Percentiles rank a stretch among this genome's conserved stretches.
These are phyloP conservation scores for Ottelia alismoides DNA, from an alignment of 106 monocot genomes.

Conservation along the genomic window DNA sequence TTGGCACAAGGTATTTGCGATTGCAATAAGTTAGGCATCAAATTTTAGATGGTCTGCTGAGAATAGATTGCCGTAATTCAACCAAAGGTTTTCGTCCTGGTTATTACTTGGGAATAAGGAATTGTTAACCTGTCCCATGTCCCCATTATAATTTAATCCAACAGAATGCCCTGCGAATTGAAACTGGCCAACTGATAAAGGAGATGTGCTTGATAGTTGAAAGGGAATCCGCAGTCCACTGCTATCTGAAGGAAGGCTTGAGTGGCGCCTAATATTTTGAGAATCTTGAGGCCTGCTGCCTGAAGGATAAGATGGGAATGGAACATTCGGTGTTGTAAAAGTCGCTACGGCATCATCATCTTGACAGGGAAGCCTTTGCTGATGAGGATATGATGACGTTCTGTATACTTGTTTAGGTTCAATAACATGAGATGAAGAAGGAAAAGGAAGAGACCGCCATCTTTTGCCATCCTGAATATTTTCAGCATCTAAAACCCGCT, in stretches of 20 bases:
- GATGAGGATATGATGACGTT: slow-evolving; percentile 33
- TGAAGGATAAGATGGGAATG: slow-evolving; percentile 47
- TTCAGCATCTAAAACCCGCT: slow-evolving; percentile 26
- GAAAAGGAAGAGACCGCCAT: slow-evolving; percentile 30
- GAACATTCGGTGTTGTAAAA: slow-evolving; percentile 23
- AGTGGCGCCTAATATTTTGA: slow-evolving; percentile 24
- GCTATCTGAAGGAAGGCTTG: slow-evolving; percentile 32
- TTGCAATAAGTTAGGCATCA: slow-evolving; percentile 26
- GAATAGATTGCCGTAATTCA: slow-evolving; percentile 23
- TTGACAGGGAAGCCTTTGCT: slow-evolving; percentile 13
- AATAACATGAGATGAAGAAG: slow-evolving; percentile 1
- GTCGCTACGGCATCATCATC: slow-evolving; percentile 9
- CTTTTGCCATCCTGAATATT: slow-evolving; percentile 25
- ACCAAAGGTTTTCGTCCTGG: slow-evolving; percentile 23
- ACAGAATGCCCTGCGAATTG: slow-evolving; percentile 30
- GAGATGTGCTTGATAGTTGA: slow-evolving; percentile 13
- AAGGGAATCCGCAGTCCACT: slow-evolving; percentile 20
- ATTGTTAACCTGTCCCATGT: slow-evolving; percentile 28
- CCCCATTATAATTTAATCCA: slow-evolving; percentile 31
- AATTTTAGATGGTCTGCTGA: slow-evolving; percentile 28
- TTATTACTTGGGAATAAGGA: slow-evolving; percentile 14
- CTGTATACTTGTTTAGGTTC: slow-evolving; percentile 25
- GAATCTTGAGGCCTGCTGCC: slow-evolving; percentile 25
- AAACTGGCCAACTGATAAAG: too few species aligned
- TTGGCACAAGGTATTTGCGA: slow-evolving; percentile 29